Base-by-base conservation (phyloP, 2,329 filamentous ascomycete species). In the Hansfordia pulvinata region DNA sequence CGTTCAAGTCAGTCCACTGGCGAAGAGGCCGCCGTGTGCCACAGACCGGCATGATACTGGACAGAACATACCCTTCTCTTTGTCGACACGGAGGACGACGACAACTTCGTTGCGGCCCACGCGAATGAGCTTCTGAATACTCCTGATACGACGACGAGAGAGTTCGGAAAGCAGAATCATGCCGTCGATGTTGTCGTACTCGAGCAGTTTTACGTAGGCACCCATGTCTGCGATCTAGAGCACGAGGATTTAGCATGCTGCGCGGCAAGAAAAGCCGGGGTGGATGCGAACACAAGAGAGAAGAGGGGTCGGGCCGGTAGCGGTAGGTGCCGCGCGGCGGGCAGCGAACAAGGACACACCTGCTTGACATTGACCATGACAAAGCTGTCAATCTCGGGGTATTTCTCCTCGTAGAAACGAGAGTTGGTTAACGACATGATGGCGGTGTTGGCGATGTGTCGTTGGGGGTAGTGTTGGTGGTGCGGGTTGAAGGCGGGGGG, bases 291-390 rank as follows among this genome's bases (percentile, higher is more conserved):
- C n/a, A n/a, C n/a, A n/a, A n/a, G n/a, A n/a, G n/a, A n/a, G n/a
- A n/a, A n/a, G n/a, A n/a, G n/a, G n/a, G n/a, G n/a, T n/a, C n/a
- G n/a, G n/a, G n/a, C n/a, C n/a, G n/a, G n/a, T n/a, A n/a, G n/a
- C n/a, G n/a, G n/a, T n/a, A n/a, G n/a, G n/a, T 15, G 15, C 23
- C 17, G 11, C 26, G 31, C 15, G 26, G 27, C 26, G 24, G 27
- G 20, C 25, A 15, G 18, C 25, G 30, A 24, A 35, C 35, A 29
- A 31, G n/a, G n/a, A 49, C 68, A 36, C 53, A 86, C 81, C 76
- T 93, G 85, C 73, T 93, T 93, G 47, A 96, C 90, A 60, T 96
- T 98, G 55, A 98, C 90, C 90, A 98, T 98, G 53, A 98, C 92
- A 62, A 94, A 96, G 69, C 84, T 93, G 62, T 98, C 90, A 54